Percentiles rank a stretch among this genome's conserved stretches.
Conservation (phyloP, 2,329 filamentous ascomycete species). For the Geosmithia putterillii region DNA sequence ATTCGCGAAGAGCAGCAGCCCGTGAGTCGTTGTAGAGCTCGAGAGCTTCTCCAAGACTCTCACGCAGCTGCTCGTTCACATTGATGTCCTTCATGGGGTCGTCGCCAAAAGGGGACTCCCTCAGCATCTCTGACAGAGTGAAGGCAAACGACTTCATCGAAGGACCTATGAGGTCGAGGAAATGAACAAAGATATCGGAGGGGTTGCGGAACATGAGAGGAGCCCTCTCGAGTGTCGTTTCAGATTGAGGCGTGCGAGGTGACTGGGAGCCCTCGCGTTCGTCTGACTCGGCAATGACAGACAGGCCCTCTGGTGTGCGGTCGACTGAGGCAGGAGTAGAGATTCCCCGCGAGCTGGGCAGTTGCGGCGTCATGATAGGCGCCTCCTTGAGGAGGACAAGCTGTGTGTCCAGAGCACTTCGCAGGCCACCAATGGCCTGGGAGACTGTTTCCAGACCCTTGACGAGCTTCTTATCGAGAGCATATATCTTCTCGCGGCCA, state of each 20-base stretch:
- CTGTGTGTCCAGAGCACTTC: slow-evolving; percentile 81
- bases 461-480: slow-evolving; percentile 66
- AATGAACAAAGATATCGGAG: slow-evolving; percentile 81
- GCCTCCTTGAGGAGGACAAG: slow-evolving; percentile 69
- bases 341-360: slow-evolving; percentile 2
- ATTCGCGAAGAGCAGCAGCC: slow-evolving; percentile 59
- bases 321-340: slow-evolving; percentile 14
- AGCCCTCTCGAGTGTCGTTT: slow-evolving; percentile 13
- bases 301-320: slow-evolving; percentile 33
- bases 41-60: slow-evolving; percentile 71
- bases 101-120: slow-evolving; percentile 71
- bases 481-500: slow-evolving; percentile 68
- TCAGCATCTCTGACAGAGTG: slow-evolving; percentile 78
- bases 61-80: slow-evolving; percentile 68
- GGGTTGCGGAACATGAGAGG: slow-evolving; percentile 45
- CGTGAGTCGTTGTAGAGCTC: slow-evolving; percentile 66
- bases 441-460: slow-evolving; percentile 75
- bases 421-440: slow-evolving; percentile 79
- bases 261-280: background rate
- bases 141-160: slow-evolving; percentile 95
- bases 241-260: slow-evolving; percentile 8
- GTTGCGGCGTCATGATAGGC: slow-evolving; percentile 8
- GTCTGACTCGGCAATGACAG: slow-evolving; percentile 41
- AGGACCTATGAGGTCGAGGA: slow-evolving; percentile 78
- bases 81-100: slow-evolving; percentile 55